phyloP scores from a whole-genome alignment of 108 stramenopile genomes.

The Cyclotella choctawhatcheeana region DNA sequence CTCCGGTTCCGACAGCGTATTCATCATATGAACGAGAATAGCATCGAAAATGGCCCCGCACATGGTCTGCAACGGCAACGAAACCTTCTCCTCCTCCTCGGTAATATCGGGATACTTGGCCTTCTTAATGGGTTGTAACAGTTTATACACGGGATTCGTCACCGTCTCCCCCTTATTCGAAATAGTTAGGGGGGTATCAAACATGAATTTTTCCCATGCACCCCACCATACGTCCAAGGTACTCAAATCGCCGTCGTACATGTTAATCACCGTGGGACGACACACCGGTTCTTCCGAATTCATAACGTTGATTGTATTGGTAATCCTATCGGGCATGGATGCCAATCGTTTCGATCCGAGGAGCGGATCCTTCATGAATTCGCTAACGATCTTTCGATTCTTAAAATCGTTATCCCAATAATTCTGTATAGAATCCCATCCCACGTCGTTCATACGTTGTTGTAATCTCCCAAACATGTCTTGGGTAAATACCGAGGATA shows the following conservation, averaged over 20 bases:
- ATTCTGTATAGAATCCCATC: slow-evolving; percentile 67
- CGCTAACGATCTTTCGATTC: slow-evolving; percentile 84
- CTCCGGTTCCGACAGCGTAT: slow-evolving; percentile 68
- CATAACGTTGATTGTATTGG: slow-evolving; percentile 89
- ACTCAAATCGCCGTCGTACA: slow-evolving; percentile 83
- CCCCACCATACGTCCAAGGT: slow-evolving; percentile 83
- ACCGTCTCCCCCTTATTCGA: slow-evolving; percentile 62
- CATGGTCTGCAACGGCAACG: slow-evolving; percentile 89
- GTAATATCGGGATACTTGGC: slow-evolving; percentile 92
- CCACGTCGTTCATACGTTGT: slow-evolving; percentile 59
- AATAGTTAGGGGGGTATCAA: slow-evolving; percentile 70
- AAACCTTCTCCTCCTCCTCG: slow-evolving; percentile 81
- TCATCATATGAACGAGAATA: slow-evolving; percentile 95
- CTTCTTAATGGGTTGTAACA: slow-evolving; percentile 89
- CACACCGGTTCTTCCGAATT: slow-evolving; percentile 61
- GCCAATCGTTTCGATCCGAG: slow-evolving; percentile 92
- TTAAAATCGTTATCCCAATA: slow-evolving; percentile 88
- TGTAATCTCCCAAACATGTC: slow-evolving; percentile 85
- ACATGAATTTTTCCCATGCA: slow-evolving; percentile 93
- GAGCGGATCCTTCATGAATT: slow-evolving; percentile 85
- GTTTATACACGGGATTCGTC: slow-evolving; percentile 68
- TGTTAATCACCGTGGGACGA: slow-evolving; percentile 95
- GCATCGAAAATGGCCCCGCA: slow-evolving; percentile 94
- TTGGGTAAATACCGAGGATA: slow-evolving; percentile 84
- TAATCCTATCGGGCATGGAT: slow-evolving; percentile 95